phyloP scores from a whole-genome alignment of 1,284 basidiomycete genomes.

The Leccinum subrobustum region DNA sequence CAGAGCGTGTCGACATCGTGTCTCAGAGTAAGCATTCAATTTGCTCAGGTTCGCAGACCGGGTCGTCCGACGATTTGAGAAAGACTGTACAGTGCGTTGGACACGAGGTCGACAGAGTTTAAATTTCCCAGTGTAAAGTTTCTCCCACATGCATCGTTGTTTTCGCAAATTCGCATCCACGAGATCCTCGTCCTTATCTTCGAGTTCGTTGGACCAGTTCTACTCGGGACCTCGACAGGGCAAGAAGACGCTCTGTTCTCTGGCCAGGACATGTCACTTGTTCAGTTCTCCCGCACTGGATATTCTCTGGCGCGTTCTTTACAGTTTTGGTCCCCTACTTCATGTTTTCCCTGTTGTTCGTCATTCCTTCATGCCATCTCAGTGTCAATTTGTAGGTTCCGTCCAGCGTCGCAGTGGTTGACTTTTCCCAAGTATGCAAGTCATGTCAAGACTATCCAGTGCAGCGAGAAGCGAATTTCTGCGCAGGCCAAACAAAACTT shows the following conservation, averaged over 20 bases:
- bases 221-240: not conserved
- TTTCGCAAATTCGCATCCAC: conserved; percentile 3
- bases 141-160: conserved; percentile 16
- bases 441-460: conserved; percentile 14
- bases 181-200: conserved; percentile 16
- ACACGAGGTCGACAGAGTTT: not conserved
- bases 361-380: not conserved
- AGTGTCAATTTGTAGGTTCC: not conserved
- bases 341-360: conserved; percentile 9
- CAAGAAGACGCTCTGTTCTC: conserved; percentile 14
- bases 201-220: not conserved
- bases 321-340: conserved; percentile 13
- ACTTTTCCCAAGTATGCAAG: conserved; percentile 18
- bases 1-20: not conserved
- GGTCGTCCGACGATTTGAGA: not conserved
- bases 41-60: not conserved
- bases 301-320: conserved; percentile 11
- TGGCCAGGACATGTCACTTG: conserved; percentile 17
- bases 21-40: not conserved
- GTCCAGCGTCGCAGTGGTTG: conserved; percentile 1
- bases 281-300: conserved; percentile 21
- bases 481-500: not conserved
- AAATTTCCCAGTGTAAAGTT: not conserved
- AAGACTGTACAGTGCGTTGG: not conserved
- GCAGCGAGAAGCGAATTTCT: not conserved